Base-by-base conservation (phyloP, 2,329 filamentous ascomycete genomes). In the Ascochyta koolunga region DNA sequence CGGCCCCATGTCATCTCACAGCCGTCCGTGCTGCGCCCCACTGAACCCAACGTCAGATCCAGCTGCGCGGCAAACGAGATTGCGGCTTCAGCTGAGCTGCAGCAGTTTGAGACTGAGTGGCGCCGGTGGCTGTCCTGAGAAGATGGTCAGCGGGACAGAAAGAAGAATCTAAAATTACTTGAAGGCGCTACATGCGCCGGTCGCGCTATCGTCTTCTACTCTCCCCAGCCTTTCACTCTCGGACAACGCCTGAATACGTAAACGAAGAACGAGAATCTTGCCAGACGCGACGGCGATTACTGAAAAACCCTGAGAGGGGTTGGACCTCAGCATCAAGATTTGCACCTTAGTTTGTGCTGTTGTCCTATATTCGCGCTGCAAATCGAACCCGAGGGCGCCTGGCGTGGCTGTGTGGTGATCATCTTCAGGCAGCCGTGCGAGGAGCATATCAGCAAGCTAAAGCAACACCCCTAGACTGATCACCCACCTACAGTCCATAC, bases 351-450 rank as follows among this genome's bases (percentile, higher is more conserved):
- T 27, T 27, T 21, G 39, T 24, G 38, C 33, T 27, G 33, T 39
- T 11, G 21, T 38, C 33, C 33, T 13, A 19, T 21, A n/a, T 22
- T 32, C 18, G 19, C 36, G n/a, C 51, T 50, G 41, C 22, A 41
- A 47, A 45, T 50, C 36, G 41, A 40, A 41, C 18, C 18, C 15
- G 9, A 38, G 47, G 47, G 38, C 37, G 53, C 53, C 53, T 56
- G 33, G 48, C 25, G 53, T 44, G 53, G 53, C 53, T 56, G 53
- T 51, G 53, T 37, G 39, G 22, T 39, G 5, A 22, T 43, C 16
- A 22, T 43, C 16, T 48, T 10, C 19, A 6, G 41, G 33, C 38
- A 35, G 24, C 42, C 37, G 22, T 22, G 39, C 27, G 31, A 48
- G 21, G 37, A 27, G 13, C 41, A 44, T 16, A 40, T 36, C 32